Conservation (phyloP, 2,329 filamentous ascomycete species). For the Bisporella sp. region DNA sequence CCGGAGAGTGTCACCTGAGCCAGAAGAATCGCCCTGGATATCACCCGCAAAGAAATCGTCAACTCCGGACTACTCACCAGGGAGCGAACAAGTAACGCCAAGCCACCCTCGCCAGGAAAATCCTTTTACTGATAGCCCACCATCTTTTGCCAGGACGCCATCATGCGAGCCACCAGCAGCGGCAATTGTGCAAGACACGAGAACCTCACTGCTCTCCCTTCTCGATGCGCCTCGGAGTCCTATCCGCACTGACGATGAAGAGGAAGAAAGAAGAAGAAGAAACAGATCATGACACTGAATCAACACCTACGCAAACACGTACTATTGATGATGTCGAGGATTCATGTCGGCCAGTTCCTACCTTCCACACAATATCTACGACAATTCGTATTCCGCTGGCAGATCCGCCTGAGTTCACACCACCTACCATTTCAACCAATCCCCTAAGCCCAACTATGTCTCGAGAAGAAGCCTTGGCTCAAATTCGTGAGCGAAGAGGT, state of each 20-base stretch:
- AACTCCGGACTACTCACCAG: background rate
- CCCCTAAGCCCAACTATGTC: slow-evolving; percentile 60
- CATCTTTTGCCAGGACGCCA: slow-evolving; percentile 47
- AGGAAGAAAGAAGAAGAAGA: slow-evolving; percentile 17
- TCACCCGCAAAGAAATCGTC: slow-evolving; percentile 14
- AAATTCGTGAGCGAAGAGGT: slow-evolving; percentile 66
- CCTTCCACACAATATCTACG: slow-evolving; percentile 26
- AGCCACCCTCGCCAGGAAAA: slow-evolving; percentile 1
- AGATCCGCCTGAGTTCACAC: slow-evolving; percentile 16
- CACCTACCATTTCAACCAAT: slow-evolving; percentile 34
- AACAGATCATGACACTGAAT: slow-evolving; percentile 6
- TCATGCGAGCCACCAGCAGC: slow-evolving; percentile 56
- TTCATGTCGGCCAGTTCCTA: slow-evolving; percentile 12
- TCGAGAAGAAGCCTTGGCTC: slow-evolving; percentile 67
- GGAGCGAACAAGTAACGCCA: slow-evolving; percentile 1
- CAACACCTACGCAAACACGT: background rate
- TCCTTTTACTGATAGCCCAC: slow-evolving; percentile 4
- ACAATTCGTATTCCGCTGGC: slow-evolving; percentile 27
- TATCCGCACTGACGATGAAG: slow-evolving; percentile 16
- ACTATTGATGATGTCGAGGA: slow-evolving; percentile 8
- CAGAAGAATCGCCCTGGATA: slow-evolving; percentile 20
- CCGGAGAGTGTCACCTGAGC: slow-evolving; percentile 42
- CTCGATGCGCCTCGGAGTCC: slow-evolving; percentile 44
- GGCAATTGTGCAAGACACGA: slow-evolving; percentile 44
- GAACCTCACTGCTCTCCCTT: slow-evolving; percentile 53